Base-by-base conservation (phyloP, 1,284 basidiomycete genomes). In the Kwoniella shivajii region DNA sequence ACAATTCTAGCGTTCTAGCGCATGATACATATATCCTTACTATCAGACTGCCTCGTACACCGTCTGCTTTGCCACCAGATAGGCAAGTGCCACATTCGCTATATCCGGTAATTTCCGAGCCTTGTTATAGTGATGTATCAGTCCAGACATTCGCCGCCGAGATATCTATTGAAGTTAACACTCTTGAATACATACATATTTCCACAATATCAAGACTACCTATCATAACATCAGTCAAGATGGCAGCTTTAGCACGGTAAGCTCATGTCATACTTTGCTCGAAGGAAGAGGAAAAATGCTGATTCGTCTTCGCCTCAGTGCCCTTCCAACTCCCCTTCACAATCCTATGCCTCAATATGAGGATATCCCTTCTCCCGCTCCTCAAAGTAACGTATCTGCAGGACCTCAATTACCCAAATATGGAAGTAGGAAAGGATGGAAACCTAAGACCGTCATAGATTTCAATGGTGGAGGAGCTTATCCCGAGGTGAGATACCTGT, bases 401-500 rank as follows among this genome's bases (percentile, higher is more conserved):
- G 59, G 59, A 22, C 59, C 59, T 38, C 57, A 58, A 33, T 66
- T 73, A 27, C 77, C 77, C 0, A 61, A 62, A 24, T 98, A 98
- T 75, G 90, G 94, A 6, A 86, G 88, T 71, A 84, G 95, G 58
- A 82, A 78, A 64, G 88, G 86, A 57, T 99, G 95, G 95, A 90
- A 86, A 71, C 95, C 95, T 20, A 84, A 84, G 39, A 82, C 83
- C 20, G 84, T 84, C 60, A 87, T 88, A 55, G 93, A 98, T 71
- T 98, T 89, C 79, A 90, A 86, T 48, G 92, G 93, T 71, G 95
- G 95, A 64, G 95, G 95, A 66, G 85, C 94, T 51, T 99, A 90
- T 79, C 95, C 96, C 1, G 95, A 99, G 68, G 76, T 78, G 54
- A 59, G 71, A 62, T 18, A 7, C 24, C 24, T 31, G 22, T 27